Base-by-base conservation (phyloP, 805 yeast species). In the Candida arabinofermentans region DNA sequence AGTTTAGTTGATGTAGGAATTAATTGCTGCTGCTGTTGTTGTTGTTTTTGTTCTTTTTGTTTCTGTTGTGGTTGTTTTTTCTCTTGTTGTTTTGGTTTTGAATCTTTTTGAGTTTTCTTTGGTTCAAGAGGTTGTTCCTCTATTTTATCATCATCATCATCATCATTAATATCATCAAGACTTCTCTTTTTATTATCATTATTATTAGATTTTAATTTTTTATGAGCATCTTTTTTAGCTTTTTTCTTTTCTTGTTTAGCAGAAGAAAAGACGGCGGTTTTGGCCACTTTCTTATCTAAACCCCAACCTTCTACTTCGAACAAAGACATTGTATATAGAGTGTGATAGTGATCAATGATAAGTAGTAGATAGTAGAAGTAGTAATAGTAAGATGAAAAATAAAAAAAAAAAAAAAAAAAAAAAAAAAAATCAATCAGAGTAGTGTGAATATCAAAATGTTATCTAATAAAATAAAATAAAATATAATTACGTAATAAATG, bases 231-330 rank as follows among this genome's bases (percentile, higher is more conserved):
- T n/a, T 41, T 49, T 42, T 19, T 36, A 46, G 44, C 50, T 50
- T 31, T 47, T 44, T 61, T 63, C 49, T 45, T 47, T 39, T 48
- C 44, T 18, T 41, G 39, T 14, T 24, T 41, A 5, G 58, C 54
- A 2, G 71, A 70, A 21, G 18, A 26, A 18, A 27, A 12, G 5
- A 34, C 12, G 16, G 16, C 16, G 23, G 74, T 79, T 32, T 66
- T 58, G 2, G 73, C 79, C 12, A 84, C 77, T 34, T 74, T 69
- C 43, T 69, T 56, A 49, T 79, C 76, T 40, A 87, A 58, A 49
- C 81, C 73, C 96, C 96, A 87, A 14, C 95, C 96, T 39, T 80
- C 86, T 17, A 84, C 89, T 58, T 82, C 74, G 57, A 87, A 87
- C 47, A 87, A 69, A 24, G 86, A 75, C 90, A 83, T 21, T 41